These are phyloP conservation scores for Umbelopsis ramanniana DNA, from an alignment of 192 early-diverging fungal genomes.

Conservation along the genomic window DNA sequence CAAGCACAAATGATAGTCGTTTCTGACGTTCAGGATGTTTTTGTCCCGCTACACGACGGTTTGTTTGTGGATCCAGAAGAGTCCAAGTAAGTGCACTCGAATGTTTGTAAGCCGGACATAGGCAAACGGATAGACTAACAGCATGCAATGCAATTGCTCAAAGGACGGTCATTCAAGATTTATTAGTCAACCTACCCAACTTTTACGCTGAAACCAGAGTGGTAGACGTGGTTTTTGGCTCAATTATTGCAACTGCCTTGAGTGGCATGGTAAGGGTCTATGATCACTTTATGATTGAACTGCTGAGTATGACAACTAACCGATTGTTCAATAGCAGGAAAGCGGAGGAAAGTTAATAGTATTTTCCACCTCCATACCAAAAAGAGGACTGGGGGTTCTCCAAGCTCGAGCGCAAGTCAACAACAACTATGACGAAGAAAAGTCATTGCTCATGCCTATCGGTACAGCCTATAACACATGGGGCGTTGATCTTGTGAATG, in stretches of 20 bases:
- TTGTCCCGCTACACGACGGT: conserved; percentile 92
- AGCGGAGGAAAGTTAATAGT: conserved; percentile 87
- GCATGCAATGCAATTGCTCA: too few relatives aligned
- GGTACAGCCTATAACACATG: conserved; percentile 85
- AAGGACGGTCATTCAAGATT: conserved; percentile 74
- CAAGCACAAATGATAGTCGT: conserved; percentile 96
- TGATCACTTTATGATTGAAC: neutral
- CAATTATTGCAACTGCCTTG: conserved; percentile 76
- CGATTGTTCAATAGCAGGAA: conserved; percentile 46
- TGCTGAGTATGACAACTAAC: neutral
- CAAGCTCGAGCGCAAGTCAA: conserved; percentile 90
- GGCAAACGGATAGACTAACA: too few relatives aligned
- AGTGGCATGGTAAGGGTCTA: conserved; percentile 67
- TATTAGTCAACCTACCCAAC: conserved; percentile 80
- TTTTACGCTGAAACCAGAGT: conserved; percentile 83
- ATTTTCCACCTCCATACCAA: conserved; percentile 90
- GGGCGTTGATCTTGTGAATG: conserved; percentile 78
- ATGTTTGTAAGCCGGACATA: neutral
- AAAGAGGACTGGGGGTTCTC: conserved; percentile 85
- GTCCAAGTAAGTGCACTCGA: conserved; percentile 53
- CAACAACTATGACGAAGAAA: conserved; percentile 92
- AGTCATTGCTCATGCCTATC: conserved; percentile 82
- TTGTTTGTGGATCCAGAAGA: conserved; percentile 87
- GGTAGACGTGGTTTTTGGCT: conserved; percentile 78
- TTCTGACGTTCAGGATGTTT: conserved; percentile 88